Conservation (phyloP, 768 basidiomycete genomes). For the Phlegmacium glaucopus region DNA sequence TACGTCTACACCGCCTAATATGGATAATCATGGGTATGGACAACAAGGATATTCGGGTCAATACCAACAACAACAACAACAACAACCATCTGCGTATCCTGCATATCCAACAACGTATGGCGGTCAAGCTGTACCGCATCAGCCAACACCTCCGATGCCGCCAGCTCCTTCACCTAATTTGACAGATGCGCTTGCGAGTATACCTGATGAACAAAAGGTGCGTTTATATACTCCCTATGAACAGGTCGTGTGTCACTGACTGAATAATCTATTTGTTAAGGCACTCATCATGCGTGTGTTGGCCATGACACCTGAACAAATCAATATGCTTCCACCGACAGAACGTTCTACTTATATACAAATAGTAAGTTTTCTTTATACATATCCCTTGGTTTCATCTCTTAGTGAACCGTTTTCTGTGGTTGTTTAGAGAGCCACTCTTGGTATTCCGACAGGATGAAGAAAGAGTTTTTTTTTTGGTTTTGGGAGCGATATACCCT, state of each 20-base stretch:
- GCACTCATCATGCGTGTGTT: slow-evolving; percentile 77
- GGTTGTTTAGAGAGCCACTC: slow-evolving; percentile 29
- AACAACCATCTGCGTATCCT: slow-evolving; percentile 15
- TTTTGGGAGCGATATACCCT: not conserved
- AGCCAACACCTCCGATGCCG: slow-evolving; percentile 13
- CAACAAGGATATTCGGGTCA: slow-evolving; percentile 1
- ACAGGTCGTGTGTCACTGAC: slow-evolving; percentile 4
- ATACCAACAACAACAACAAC: not conserved
- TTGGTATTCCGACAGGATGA: slow-evolving; percentile 31
- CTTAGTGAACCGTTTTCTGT: not conserved
- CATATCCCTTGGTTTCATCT: not conserved
- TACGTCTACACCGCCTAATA: slow-evolving; percentile 23
- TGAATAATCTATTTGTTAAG: slow-evolving; percentile 26
- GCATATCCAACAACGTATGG: slow-evolving; percentile 21
- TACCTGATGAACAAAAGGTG: slow-evolving; percentile 72
- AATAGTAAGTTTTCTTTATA: slow-evolving; percentile 54
- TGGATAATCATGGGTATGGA: slow-evolving; percentile 15
- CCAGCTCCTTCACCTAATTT: slow-evolving; percentile 26
- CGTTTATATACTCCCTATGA: slow-evolving; percentile 3
- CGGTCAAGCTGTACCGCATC: slow-evolving; percentile 2
- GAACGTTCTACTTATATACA: slow-evolving; percentile 81
- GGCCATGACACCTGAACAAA: slow-evolving; percentile 82
- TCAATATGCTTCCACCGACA: slow-evolving; percentile 65
- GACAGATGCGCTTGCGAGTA: slow-evolving; percentile 53
- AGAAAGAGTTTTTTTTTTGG: not conserved